Evolutionary conservation across 1,139 yeast species (phyloP).

Genomic region (Zygosaccharomyces pseudobailii): DNA sequence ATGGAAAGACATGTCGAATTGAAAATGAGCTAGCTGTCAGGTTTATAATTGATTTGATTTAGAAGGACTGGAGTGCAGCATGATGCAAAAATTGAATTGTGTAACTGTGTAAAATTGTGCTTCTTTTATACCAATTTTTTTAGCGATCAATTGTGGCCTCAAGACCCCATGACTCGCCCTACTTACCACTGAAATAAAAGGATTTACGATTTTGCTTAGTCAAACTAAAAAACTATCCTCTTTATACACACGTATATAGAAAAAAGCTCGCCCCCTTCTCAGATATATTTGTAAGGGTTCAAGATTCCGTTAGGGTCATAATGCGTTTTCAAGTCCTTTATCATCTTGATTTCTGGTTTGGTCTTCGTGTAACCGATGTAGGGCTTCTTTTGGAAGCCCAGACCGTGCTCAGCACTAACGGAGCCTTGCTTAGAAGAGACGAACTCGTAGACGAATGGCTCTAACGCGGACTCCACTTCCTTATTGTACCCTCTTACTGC

Average conservation of each 20-base stretch:
- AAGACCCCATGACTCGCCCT: not conserved
- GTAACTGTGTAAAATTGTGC: not conserved
- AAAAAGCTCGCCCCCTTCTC: conserved; percentile 1
- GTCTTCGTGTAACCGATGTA: conserved; percentile 81
- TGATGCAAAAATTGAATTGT: not conserved
- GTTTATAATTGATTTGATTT: not conserved
- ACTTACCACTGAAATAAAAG: not conserved
- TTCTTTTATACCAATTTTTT: not conserved
- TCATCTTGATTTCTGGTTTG: conserved; percentile 60
- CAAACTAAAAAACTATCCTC: not conserved
- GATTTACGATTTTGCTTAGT: not conserved
- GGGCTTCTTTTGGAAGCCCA: conserved; percentile 92
- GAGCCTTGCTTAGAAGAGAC: conserved; percentile 74
- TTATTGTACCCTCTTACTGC: conserved; percentile 80
- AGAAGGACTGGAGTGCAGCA: no score
- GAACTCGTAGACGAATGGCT: conserved; percentile 94
- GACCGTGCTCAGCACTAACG: conserved; percentile 94
- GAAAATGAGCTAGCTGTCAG: not conserved
- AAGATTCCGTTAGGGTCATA: conserved; percentile 87
- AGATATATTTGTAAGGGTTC: conserved; percentile 86
- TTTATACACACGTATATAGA: not conserved
- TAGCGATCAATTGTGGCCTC: not conserved
- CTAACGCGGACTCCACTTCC: conserved; percentile 69
- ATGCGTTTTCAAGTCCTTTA: conserved; percentile 69
- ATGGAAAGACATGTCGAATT: conserved; percentile 13